Conservation (phyloP, 2,329 filamentous ascomycete genomes). For the Colletotrichum coccodes region DNA sequence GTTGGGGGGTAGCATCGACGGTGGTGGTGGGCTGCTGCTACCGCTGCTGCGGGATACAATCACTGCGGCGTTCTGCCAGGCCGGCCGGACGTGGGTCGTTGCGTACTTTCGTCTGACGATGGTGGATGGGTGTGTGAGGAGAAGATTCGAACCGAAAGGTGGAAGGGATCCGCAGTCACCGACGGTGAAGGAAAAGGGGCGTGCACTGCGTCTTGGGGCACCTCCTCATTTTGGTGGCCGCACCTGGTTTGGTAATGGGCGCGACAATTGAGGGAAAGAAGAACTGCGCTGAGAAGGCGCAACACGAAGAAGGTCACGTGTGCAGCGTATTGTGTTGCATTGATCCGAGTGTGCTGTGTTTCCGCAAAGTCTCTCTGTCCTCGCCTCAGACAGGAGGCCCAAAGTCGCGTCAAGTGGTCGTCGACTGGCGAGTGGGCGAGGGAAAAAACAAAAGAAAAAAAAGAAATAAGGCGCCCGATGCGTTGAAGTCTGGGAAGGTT, state of each 20-base stretch:
- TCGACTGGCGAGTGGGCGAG: neutral
- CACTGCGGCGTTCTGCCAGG: slow-evolving; percentile 2
- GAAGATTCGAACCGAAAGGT: neutral
- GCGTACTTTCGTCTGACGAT: slow-evolving; percentile 3
- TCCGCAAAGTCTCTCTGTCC: neutral
- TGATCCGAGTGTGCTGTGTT: neutral
- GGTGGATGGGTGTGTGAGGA: neutral
- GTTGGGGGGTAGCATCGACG: neutral
- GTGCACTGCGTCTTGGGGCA: neutral
- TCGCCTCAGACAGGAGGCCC: neutral
- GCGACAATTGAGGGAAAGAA: neutral
- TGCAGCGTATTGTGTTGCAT: neutral
- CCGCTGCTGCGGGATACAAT: neutral
- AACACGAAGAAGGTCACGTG: neutral
- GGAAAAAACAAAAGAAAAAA: too few relatives aligned
- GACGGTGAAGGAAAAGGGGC: neutral
- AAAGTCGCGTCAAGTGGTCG: neutral
- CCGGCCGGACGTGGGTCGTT: neutral
- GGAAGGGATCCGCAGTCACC: neutral
- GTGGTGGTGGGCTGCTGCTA: neutral
- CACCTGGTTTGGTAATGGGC: neutral
- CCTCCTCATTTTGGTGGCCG: neutral
- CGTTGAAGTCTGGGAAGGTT: neutral
- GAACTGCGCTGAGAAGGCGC: neutral
- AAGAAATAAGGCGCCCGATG: neutral